Percentiles rank a stretch among this genome's conserved stretches.
Conservation (phyloP, 1,139 yeast species). For the Suhomyces chickasaworum region DNA sequence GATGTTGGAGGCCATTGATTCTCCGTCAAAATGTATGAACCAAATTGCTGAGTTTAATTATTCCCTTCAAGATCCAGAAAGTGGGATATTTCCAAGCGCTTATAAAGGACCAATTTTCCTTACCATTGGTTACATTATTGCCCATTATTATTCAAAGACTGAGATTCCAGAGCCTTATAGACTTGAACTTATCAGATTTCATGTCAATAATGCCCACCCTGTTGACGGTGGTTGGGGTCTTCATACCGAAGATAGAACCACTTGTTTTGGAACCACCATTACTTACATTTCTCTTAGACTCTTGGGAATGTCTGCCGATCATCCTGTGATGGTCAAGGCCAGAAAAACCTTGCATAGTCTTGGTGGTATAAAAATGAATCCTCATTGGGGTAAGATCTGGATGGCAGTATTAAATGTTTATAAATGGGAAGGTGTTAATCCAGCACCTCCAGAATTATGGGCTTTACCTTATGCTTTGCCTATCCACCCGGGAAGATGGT, state of each 20-base stretch:
- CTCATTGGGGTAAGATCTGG: slow-evolving; percentile 99
- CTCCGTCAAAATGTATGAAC: slow-evolving; percentile 68
- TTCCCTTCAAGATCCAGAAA: slow-evolving; percentile 65
- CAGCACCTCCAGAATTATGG: slow-evolving; percentile 98
- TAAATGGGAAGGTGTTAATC: slow-evolving; percentile 96
- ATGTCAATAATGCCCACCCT: slow-evolving; percentile 89
- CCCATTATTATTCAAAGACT: slow-evolving; percentile 68
- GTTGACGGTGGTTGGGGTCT: slow-evolving; percentile 99
- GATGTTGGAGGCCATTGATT: slow-evolving; percentile 28
- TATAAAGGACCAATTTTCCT: slow-evolving; percentile 98
- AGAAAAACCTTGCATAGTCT: slow-evolving; percentile 64
- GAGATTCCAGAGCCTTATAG: slow-evolving; percentile 68
- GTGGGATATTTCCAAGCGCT: slow-evolving; percentile 88
- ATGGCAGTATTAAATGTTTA: slow-evolving; percentile 76
- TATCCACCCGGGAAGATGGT: slow-evolving; percentile 95
- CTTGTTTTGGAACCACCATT: slow-evolving; percentile 91
- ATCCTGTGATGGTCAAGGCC: slow-evolving; percentile 81
- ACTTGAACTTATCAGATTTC: slow-evolving; percentile 75
- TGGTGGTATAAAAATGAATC: slow-evolving; percentile 89
- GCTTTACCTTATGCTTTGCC: slow-evolving; percentile 78
- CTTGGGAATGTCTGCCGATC: slow-evolving; percentile 71
- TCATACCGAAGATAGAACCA: slow-evolving; percentile 87
- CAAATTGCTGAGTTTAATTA: slow-evolving; percentile 76
- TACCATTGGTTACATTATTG: slow-evolving; percentile 84
- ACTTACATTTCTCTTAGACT: slow-evolving; percentile 80